phyloP scores from a whole-genome alignment of 331 rosid genomes.

The Malus hybrid region DNA sequence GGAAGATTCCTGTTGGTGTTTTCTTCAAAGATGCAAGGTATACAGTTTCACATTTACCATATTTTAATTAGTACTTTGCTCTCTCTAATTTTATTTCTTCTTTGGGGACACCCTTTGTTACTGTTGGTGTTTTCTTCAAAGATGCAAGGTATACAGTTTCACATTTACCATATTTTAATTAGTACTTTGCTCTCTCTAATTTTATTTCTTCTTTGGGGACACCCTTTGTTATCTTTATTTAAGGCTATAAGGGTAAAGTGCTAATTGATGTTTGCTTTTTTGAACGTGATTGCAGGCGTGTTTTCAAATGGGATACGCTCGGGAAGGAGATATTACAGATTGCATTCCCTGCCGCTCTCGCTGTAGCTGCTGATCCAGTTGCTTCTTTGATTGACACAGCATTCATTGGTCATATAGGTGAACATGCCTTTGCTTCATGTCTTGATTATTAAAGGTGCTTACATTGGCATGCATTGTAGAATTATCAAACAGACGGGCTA shows the following conservation, averaged over 20 bases:
- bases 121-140: constrained; percentile 72
- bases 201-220: neutral
- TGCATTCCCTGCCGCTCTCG: constrained; percentile 85
- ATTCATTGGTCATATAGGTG: constrained; percentile 89
- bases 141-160: constrained; percentile 53
- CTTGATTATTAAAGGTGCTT: neutral
- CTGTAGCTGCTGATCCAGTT: constrained; percentile 93
- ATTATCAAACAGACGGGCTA: too few species aligned
- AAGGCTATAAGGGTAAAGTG: neutral
- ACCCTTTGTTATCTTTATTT: neutral
- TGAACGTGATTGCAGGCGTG: constrained; percentile 28
- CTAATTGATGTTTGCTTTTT: neutral
- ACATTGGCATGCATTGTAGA: neutral
- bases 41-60: neutral
- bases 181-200: neutral
- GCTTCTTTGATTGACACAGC: constrained; percentile 97
- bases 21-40: constrained; percentile 90
- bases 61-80: neutral
- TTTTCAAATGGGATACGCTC: constrained; percentile 67
- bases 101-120: neutral
- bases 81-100: neutral
- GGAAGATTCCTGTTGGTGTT: constrained; percentile 57
- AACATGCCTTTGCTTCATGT: neutral
- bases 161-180: neutral
- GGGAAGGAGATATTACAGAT: constrained; percentile 77